Base-by-base conservation (phyloP, 371 early-diverging fungal genomes). In the Entomophthora muscae region DNA sequence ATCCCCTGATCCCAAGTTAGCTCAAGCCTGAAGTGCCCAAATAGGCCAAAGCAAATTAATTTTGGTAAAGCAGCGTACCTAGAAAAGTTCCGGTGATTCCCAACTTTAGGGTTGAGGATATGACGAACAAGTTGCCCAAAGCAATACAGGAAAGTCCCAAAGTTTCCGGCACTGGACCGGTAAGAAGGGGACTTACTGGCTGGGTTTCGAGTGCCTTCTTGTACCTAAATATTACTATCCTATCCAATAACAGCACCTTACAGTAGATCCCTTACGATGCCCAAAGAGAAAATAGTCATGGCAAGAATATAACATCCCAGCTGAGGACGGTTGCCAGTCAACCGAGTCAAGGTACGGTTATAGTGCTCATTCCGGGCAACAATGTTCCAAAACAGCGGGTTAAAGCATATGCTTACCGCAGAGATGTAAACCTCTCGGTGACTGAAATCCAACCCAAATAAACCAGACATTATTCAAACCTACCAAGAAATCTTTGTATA, bases 51-150 rank as follows among this genome's bases (percentile, higher is more conserved):
- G n/a, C n/a, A n/a, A n/a, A n/a, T n/a, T n/a, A n/a, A n/a, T n/a
- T n/a, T n/a, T n/a, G n/a, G n/a, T n/a, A n/a, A 1, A 55, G 3
- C 0, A 28, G 26, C 70, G 72, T 80, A 84, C 85, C 86, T 32
- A 93, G 74, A 66, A 91, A 93, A 24, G 94, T 93, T 57, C 94
- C 94, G 27, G 88, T 89, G 66, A 93, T 77, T 61, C 94, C 94
- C 28, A 93, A 76, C 53, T 78, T 80, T 70, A 79, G 91, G 83
- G 89, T 93, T 53, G 90, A 89, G 22, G 86, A 76, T n/a, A 89
- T 67, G 0, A 93, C 94, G 63, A 93, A 78, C 24, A 78, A 53
- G 69, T 83, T 85, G 23, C 94, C 94, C 31, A 76, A 64, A 10
- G 60, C 69, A 52, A 89, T 78, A 29, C 88, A 69, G 7, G 75